phyloP scores from a whole-genome alignment of 805 yeast species.

The Saturnispora mendoncae region DNA sequence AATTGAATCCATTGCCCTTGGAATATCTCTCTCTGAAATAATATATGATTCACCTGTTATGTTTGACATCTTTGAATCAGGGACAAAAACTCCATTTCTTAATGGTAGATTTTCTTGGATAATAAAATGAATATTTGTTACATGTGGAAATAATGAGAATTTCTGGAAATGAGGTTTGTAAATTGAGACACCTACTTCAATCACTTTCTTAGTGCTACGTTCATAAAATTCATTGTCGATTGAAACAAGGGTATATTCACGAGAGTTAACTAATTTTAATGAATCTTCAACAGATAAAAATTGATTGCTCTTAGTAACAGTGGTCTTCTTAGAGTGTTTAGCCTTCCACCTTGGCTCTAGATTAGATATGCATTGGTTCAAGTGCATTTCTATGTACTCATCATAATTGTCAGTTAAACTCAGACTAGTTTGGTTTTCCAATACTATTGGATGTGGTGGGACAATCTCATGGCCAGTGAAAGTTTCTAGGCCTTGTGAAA shows the following conservation, averaged over 20 bases:
- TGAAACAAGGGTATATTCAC: conserved; percentile 19
- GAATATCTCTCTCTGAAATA: conserved; percentile 14
- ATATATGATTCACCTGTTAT: conserved; percentile 24
- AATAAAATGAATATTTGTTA: conserved; percentile 23
- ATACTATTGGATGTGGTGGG: background rate
- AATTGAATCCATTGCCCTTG: conserved; percentile 13
- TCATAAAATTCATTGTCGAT: conserved; percentile 25
- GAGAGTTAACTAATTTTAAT: conserved; percentile 18
- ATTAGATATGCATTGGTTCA: background rate
- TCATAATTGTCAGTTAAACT: background rate
- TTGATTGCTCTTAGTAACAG: background rate
- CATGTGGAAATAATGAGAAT: conserved; percentile 25
- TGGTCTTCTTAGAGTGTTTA: background rate
- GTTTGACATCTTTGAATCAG: conserved; percentile 22
- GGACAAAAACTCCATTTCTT: conserved; percentile 22
- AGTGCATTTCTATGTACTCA: background rate
- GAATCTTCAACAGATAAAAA: conserved; percentile 20
- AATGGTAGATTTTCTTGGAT: conserved; percentile 18
- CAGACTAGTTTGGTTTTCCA: background rate
- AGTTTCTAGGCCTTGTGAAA: background rate
- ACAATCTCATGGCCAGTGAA: background rate
- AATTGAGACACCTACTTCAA: conserved; percentile 25
- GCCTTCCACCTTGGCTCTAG: too few species aligned
- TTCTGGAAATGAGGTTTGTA: conserved; percentile 26
- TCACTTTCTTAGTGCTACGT: conserved; percentile 13